A percentile compares a stretch with the other conserved stretches of the same genome.
Evolutionary conservation across 1,284 basidiomycete species (phyloP).

Genomic region (Puccinia horiana): DNA sequence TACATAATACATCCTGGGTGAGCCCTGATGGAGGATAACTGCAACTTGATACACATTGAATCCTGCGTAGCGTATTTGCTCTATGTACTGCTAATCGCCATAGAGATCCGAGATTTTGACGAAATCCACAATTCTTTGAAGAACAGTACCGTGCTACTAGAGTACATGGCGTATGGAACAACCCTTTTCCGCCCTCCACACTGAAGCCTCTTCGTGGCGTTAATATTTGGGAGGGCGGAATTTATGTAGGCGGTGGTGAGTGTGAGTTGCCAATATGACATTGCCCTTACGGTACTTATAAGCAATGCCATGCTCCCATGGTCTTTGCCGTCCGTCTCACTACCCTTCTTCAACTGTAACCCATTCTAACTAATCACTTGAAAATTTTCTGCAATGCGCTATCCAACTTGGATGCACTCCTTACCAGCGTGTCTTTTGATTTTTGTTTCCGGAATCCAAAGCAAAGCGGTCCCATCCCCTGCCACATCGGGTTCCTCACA

Average conservation of each 20-base stretch:
- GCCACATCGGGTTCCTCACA: neutral
- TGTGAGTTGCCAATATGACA: neutral
- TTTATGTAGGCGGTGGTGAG: neutral
- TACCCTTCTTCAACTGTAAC: neutral
- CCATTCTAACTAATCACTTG: neutral
- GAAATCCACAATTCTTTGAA: neutral
- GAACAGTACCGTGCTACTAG: neutral
- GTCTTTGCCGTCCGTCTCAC: neutral
- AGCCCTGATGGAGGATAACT: neutral
- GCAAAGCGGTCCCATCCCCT: neutral
- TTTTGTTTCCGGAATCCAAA: neutral
- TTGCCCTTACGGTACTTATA: neutral
- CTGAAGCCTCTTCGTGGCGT: neutral
- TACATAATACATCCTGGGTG: too few species aligned
- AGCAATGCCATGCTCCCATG: neutral
- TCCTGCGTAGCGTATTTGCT: neutral
- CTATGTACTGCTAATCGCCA: neutral
- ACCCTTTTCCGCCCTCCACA: too few species aligned
- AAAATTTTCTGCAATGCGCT: neutral
- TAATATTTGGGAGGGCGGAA: neutral
- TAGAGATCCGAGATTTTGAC: neutral
- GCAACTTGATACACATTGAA: neutral
- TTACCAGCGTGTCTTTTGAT: neutral
- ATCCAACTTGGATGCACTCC: constrained; percentile 17
- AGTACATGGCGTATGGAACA: neutral